Evolutionary conservation across 495 filamentous ascomycete genomes (phyloP).

Genomic region (Podospora appendiculata): DNA sequence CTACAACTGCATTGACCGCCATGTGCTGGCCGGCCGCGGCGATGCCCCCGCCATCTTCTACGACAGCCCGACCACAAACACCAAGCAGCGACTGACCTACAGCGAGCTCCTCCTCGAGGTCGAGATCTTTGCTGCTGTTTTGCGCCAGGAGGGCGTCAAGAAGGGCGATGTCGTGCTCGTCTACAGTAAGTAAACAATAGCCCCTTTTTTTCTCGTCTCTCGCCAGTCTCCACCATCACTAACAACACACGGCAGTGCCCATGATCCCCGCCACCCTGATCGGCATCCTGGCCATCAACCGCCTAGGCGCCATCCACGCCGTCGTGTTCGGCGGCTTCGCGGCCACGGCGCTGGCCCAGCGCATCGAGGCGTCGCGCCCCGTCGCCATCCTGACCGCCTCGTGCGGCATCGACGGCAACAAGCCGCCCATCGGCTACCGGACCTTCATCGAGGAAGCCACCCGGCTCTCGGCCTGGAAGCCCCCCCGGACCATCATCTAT

Average conservation of each 20-base stretch:
- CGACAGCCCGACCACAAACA: conserved; percentile 79
- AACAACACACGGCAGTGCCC: conserved; percentile 56
- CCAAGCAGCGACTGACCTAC: conserved; percentile 67
- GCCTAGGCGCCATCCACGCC: conserved; percentile 81
- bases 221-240: not conserved
- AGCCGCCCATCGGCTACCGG: conserved; percentile 64
- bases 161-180: conserved; percentile 89
- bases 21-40: conserved; percentile 69
- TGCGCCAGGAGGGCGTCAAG: conserved; percentile 74
- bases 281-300: conserved; percentile 71
- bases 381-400: conserved; percentile 77
- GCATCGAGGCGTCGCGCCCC: conserved; percentile 76
- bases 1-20: conserved; percentile 86
- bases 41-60: conserved; percentile 70
- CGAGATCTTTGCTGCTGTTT: conserved; percentile 71
- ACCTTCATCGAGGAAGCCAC: conserved; percentile 65
- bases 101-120: conserved; percentile 71
- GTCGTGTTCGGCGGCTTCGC: conserved; percentile 94
- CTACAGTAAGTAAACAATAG: conserved; percentile 57
- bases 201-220: not conserved
- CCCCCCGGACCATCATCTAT: conserved; percentile 65
- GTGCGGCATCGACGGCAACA: conserved; percentile 84
- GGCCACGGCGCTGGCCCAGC: conserved; percentile 70
- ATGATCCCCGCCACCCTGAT: conserved; percentile 89
- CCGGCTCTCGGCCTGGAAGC: conserved; percentile 50